Percentiles rank a stretch among this genome's conserved stretches.
phyloP scores from a whole-genome alignment of 2,329 filamentous ascomycete species.

The Diaporthe batatas region DNA sequence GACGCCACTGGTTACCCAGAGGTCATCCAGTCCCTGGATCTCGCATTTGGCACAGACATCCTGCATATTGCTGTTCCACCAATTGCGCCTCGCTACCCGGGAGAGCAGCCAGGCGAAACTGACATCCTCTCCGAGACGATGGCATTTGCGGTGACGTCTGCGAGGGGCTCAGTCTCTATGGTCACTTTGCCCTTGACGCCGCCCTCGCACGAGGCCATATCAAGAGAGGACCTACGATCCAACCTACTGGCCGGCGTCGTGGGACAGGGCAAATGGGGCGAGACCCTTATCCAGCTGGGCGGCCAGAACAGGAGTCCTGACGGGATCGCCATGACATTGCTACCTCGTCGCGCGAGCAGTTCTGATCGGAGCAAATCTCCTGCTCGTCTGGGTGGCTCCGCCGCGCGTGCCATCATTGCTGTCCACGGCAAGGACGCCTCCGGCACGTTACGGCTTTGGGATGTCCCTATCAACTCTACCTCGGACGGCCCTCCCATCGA shows the following conservation, averaged over 20 bases:
- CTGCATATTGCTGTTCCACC: slow-evolving; percentile 69
- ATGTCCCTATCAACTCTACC: slow-evolving; percentile 62
- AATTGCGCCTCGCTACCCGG: slow-evolving; percentile 61
- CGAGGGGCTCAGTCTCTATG: slow-evolving; percentile 68
- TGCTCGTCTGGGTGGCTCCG: slow-evolving; percentile 46
- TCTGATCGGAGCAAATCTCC: slow-evolving; percentile 53
- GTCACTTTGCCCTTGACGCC: slow-evolving; percentile 72
- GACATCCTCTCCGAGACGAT: slow-evolving; percentile 68
- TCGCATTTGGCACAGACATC: slow-evolving; percentile 69
- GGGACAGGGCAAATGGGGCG: slow-evolving; percentile 74
- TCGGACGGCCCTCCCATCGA: slow-evolving; percentile 53
- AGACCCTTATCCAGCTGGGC: slow-evolving; percentile 66
- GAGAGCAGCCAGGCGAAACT: slow-evolving; percentile 62
- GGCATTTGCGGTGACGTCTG: slow-evolving; percentile 72
- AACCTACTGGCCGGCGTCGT: slow-evolving; percentile 66
- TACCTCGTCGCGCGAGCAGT: slow-evolving; percentile 44
- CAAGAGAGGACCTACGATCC: slow-evolving; percentile 64
- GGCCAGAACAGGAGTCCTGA: slow-evolving; percentile 67
- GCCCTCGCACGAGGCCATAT: slow-evolving; percentile 71
- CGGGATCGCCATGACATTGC: slow-evolving; percentile 67
- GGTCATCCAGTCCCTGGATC: slow-evolving; percentile 71
- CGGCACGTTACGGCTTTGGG: slow-evolving; percentile 70
- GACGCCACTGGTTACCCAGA: slow-evolving; percentile 64
- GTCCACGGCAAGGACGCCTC: slow-evolving; percentile 71
- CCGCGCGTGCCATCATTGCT: slow-evolving; percentile 67